Conservation (phyloP, 495 filamentous ascomycete species). For the Daldinia loculata region DNA sequence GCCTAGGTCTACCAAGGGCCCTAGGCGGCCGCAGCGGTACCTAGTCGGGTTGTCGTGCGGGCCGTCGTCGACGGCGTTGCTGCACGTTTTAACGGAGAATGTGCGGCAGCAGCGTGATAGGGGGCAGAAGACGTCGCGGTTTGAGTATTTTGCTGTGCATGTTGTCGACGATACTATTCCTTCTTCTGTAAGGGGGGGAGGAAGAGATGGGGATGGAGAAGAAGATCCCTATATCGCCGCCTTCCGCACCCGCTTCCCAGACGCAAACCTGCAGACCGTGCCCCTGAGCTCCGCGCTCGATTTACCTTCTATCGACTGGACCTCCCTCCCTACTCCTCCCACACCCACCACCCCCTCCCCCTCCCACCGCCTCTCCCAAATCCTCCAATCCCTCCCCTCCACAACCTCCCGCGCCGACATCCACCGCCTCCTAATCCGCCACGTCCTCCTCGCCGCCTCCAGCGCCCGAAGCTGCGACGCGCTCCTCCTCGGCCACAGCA, state of each 20-base stretch:
- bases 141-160: conserved; percentile 71
- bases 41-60: conserved; percentile 86
- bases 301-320: conserved; percentile 53
- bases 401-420: conserved; percentile 80
- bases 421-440: conserved; percentile 70
- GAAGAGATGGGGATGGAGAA: background rate
- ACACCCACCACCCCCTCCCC: conserved; percentile 34
- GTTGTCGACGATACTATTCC: conserved; percentile 56
- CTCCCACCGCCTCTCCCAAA: conserved; percentile 57
- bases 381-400: conserved; percentile 69
- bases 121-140: conserved; percentile 65
- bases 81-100: conserved; percentile 78
- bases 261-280: conserved; percentile 62
- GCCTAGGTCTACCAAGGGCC: conserved; percentile 49
- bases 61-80: conserved; percentile 77
- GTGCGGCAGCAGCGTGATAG: conserved; percentile 65
- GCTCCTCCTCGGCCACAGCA: conserved; percentile 84
- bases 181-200: background rate
- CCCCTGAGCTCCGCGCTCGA: conserved; percentile 66
- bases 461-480: conserved; percentile 66
- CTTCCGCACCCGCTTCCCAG: conserved; percentile 63
- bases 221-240: conserved; percentile 9
- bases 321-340: conserved; percentile 45
- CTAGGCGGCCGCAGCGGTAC: conserved; percentile 59
- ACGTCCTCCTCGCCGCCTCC: conserved; percentile 73